Percentiles rank a stretch among this genome's conserved stretches.
Evolutionary conservation across 1,139 yeast genomes (phyloP).

Genomic region (Magnusiomyces ingens): DNA sequence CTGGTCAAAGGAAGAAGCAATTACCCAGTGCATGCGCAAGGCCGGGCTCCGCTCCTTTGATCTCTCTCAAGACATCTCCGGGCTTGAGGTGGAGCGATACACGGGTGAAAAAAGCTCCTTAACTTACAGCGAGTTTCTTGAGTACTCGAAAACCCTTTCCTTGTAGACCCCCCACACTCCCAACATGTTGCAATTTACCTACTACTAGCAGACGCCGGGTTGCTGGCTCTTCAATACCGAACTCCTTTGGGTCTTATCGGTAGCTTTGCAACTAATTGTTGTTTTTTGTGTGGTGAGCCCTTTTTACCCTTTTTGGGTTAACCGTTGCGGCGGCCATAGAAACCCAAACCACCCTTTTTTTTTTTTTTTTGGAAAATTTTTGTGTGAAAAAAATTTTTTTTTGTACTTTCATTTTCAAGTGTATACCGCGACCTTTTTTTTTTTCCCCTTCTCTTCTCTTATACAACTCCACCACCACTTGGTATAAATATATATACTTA

Average conservation of each 20-base stretch:
- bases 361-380: background rate
- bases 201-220: too few species aligned
- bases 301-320: background rate
- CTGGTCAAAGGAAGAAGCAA: constrained; percentile 71
- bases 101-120: constrained; percentile 4
- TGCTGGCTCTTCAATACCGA: background rate
- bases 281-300: too few species aligned
- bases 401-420: background rate
- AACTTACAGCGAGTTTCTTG: background rate
- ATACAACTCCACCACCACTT: background rate
- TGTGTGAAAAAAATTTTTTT: background rate
- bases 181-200: too few species aligned
- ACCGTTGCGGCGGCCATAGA: background rate
- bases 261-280: too few species aligned
- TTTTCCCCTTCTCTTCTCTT: background rate
- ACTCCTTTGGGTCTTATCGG: background rate
- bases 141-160: background rate
- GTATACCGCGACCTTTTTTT: background rate
- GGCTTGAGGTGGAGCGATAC: background rate
- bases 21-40: constrained; percentile 62
- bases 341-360: background rate
- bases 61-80: background rate
- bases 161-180: too few species aligned
- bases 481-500: background rate
- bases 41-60: constrained; percentile 42